Evolutionary conservation across 2,329 filamentous ascomycete genomes (phyloP).

Genomic region (Penicillium occitanis): DNA sequence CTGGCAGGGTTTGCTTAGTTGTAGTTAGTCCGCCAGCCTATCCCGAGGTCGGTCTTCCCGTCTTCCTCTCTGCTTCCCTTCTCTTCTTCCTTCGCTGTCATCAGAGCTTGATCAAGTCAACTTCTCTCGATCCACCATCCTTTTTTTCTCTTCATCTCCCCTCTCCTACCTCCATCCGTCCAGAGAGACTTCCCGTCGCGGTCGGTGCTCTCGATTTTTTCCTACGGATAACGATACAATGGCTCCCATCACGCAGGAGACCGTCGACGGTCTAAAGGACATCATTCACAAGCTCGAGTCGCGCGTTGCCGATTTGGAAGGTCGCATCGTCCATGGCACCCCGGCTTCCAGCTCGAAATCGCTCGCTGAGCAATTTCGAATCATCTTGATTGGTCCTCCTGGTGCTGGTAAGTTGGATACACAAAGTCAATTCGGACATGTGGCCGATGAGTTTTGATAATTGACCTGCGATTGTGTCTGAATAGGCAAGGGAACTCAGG

Average conservation of each 20-base stretch:
- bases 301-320: conserved; percentile 82
- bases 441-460: conserved; percentile 24
- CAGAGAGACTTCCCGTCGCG: conserved; percentile 19
- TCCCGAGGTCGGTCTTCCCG: conserved; percentile 17
- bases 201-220: conserved; percentile 12
- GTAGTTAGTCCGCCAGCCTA: not conserved
- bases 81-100: conserved; percentile 10
- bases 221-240: conserved; percentile 53
- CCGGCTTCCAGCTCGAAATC: conserved; percentile 54
- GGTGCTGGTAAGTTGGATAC: conserved; percentile 71
- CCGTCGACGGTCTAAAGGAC: conserved; percentile 77
- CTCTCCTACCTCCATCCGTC: conserved; percentile 15
- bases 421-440: not conserved
- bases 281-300: conserved; percentile 80
- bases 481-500: conserved; percentile 96
- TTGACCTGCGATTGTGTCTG: conserved; percentile 19
- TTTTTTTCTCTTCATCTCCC: not conserved
- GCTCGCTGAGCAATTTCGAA: conserved; percentile 69
- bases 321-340: conserved; percentile 58
- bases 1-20: conserved; percentile 2
- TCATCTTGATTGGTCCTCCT: conserved; percentile 96
- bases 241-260: conserved; percentile 81
- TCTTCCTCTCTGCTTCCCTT: conserved; percentile 9
- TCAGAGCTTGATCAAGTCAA: conserved; percentile 15
- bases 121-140: conserved; percentile 4